Evolutionary conservation across 2,329 filamentous ascomycete species (phyloP).

Genomic region (Ambrosiella xylebori): DNA sequence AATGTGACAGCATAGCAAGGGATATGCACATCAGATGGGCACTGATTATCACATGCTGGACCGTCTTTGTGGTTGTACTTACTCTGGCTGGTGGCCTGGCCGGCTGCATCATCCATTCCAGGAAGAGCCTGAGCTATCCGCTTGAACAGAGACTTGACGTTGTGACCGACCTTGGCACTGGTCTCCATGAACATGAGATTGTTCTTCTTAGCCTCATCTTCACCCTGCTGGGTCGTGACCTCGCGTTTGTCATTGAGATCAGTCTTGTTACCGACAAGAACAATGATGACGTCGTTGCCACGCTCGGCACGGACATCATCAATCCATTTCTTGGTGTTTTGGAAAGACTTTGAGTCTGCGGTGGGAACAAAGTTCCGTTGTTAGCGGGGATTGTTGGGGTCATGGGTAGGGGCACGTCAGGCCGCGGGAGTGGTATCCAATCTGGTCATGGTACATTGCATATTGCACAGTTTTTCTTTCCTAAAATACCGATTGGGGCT

Average conservation of each 20-base stretch:
- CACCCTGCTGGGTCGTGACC: slow-evolving; percentile 87
- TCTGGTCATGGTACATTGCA: not conserved
- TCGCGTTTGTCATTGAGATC: slow-evolving; percentile 97
- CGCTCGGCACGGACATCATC: slow-evolving; percentile 93
- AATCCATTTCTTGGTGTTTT: slow-evolving; percentile 98
- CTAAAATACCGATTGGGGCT: not conserved
- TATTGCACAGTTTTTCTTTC: slow-evolving; percentile 3
- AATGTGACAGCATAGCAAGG: not conserved
- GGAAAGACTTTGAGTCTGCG: slow-evolving; percentile 79
- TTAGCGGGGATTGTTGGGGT: slow-evolving; percentile 2
- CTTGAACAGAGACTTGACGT: slow-evolving; percentile 94
- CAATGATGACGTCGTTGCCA: slow-evolving; percentile 97
- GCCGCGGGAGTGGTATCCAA: not conserved
- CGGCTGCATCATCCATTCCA: slow-evolving; percentile 82
- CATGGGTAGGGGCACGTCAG: not conserved
- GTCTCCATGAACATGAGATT: slow-evolving; percentile 99
- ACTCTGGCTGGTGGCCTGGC: slow-evolving; percentile 62
- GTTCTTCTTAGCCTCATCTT: slow-evolving; percentile 96
- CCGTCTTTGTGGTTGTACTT: slow-evolving; percentile 22
- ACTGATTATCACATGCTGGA: not conserved
- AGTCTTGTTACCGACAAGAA: slow-evolving; percentile 97
- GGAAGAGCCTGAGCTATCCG: slow-evolving; percentile 95
- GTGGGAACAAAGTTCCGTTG: not conserved
- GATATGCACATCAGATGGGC: not conserved
- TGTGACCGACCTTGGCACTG: slow-evolving; percentile 91